Evolutionary conservation across 495 filamentous ascomycete species (phyloP), one percentile per base, ranked within the genome.

Genomic region (Xylaria intraflava): DNA sequence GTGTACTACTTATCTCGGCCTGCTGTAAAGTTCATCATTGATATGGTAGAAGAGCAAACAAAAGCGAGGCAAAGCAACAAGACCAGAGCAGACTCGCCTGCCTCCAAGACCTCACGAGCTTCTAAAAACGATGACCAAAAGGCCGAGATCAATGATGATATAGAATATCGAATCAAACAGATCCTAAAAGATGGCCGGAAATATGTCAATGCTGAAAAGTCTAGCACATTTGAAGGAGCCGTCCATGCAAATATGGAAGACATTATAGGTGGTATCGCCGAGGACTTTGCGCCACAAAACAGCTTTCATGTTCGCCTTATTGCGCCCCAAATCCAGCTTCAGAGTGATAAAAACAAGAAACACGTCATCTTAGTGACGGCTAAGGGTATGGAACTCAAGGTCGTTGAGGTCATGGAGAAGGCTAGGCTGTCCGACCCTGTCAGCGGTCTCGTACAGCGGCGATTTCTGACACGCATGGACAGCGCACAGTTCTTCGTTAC

Each of bases 401-500:
- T 97, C 16, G 81, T 98, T 10, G 91, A 95, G 48, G 91, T 98
- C 55, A 95, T 98, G 85, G 93, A 98, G 66, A 96, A 95, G 65
- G 86, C 89, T 57, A 83, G 93, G 43, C 80, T 96, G 38, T 86
- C 81, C 30, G 93, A 98, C 65, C 87, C 90, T 68, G 90, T 98
- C 59, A 93, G 88, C 60, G 93, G 93, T 49, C 75, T 98, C 44
- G 91, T 98, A 4, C 94, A 97, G 60, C 87, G 90, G 22, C 88
- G 92, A 19, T 95, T 97, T 70, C 82, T 89, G 33, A 83, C 95
- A 45, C 88, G 89, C 49, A 95, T 96, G 84, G 92, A 97, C 65
- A 93, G 90, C 57, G 86, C 92, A 26, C 93, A 98, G 64, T 95
- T 98, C 67, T 98, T 97, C 64, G 93, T 97, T 47, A 94, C 93